Percentiles rank a stretch among this genome's conserved stretches.
Evolutionary conservation across 1,139 yeast genomes (phyloP).

Genomic region (Yamadazyma friedrichii): DNA sequence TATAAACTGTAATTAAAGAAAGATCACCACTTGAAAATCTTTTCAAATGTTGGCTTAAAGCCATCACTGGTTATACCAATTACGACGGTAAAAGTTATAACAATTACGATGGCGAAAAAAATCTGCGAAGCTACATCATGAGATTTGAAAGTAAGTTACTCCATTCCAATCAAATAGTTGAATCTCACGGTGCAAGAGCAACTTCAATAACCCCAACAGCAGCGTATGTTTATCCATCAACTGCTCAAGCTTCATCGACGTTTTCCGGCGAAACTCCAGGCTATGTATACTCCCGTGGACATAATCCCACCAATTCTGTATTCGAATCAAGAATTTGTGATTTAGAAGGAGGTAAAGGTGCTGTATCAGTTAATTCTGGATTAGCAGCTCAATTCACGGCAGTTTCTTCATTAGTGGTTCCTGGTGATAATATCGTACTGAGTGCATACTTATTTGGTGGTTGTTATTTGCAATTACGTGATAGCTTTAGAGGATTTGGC

Average conservation of each 20-base stretch:
- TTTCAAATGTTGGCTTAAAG: too few relatives aligned
- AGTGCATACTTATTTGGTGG: conserved; percentile 91
- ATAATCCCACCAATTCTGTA: conserved; percentile 88
- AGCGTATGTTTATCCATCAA: conserved; percentile 80
- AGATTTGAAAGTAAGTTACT: conserved; percentile 80
- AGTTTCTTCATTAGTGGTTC: conserved; percentile 74
- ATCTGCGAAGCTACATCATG: conserved; percentile 1
- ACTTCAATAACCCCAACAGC: conserved; percentile 86
- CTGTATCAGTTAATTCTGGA: conserved; percentile 84
- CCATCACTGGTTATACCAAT: too few relatives aligned
- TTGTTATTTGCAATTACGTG: conserved; percentile 89
- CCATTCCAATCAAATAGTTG: conserved; percentile 81
- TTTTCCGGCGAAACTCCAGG: conserved; percentile 82
- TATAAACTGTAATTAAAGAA: too few relatives aligned
- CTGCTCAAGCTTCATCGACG: conserved; percentile 85
- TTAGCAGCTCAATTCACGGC: conserved; percentile 92
- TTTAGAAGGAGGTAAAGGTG: conserved; percentile 87
- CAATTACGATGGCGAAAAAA: too few relatives aligned
- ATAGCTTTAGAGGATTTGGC: conserved; percentile 82
- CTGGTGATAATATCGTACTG: conserved; percentile 84
- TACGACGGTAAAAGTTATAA: too few relatives aligned
- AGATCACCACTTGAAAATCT: too few relatives aligned
- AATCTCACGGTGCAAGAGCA: conserved; percentile 72
- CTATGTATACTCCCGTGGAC: conserved; percentile 79
- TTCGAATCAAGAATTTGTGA: conserved; percentile 90